phyloP scores from a whole-genome alignment of 768 basidiomycete species.

The Multifurca ochricompacta region DNA sequence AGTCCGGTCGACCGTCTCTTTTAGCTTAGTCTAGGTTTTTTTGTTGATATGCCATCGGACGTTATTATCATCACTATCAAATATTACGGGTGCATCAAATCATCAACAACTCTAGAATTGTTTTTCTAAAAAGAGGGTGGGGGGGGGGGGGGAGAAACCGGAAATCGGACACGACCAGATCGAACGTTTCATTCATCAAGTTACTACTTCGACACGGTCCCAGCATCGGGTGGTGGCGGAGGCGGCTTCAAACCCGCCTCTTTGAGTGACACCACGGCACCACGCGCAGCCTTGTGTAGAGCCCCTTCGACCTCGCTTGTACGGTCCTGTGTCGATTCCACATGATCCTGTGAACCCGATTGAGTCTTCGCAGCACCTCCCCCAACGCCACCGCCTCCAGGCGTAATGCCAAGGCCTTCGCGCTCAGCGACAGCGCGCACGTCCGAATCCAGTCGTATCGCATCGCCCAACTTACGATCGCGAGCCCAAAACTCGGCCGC shows the following conservation, averaged over 20 bases:
- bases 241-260: not conserved
- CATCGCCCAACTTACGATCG: slow-evolving; percentile 6
- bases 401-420: not conserved
- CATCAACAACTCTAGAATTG: too few relatives aligned
- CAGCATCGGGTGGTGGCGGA: not conserved
- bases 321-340: not conserved
- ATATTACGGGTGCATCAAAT: too few relatives aligned
- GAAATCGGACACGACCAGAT: not conserved
- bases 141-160: too few relatives aligned
- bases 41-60: too few relatives aligned
- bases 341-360: not conserved
- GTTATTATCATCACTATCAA: too few relatives aligned
- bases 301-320: not conserved
- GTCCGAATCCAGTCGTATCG: slow-evolving; percentile 9
- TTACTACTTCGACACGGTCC: too few relatives aligned
- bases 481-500: slow-evolving; percentile 7
- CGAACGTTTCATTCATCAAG: not conserved
- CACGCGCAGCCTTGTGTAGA: slow-evolving; percentile 7
- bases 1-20: too few relatives aligned
- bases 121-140: too few relatives aligned
- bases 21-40: too few relatives aligned
- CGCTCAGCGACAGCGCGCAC: slow-evolving; percentile 14
- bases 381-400: not conserved
- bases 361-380: too few relatives aligned
- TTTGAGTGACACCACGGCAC: not conserved